Conservation (phyloP, 129 eudicot species). For the Centaurea solstitialis region DNA sequence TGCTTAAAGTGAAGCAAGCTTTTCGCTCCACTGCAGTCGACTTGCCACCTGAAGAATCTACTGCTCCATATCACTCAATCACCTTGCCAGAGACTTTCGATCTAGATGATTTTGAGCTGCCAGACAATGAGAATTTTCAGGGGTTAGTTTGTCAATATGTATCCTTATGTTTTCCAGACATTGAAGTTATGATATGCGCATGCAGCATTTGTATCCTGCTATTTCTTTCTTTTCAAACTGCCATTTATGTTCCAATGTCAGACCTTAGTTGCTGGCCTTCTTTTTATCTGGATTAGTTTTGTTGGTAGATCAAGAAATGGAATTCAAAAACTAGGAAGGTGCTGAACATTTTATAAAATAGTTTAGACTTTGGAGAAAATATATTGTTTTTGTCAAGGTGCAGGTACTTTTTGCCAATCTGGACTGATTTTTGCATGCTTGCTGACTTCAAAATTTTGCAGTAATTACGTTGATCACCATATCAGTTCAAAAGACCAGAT, state of each 20-base stretch:
- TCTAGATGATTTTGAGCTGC: slow-evolving; percentile 97
- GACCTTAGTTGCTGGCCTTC: not conserved
- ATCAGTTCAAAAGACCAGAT: slow-evolving; percentile 95
- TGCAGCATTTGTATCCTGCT: not conserved
- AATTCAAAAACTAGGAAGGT: slow-evolving; percentile 5
- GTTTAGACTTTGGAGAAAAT: not conserved
- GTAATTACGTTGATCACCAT: slow-evolving; percentile 94
- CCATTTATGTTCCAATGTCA: not conserved
- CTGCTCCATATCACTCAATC: slow-evolving; percentile 95
- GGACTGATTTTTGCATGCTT: slow-evolving; percentile 28
- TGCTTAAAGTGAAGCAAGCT: slow-evolving; percentile 95
- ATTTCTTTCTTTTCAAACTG: not conserved
- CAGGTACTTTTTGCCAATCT: slow-evolving; percentile 12
- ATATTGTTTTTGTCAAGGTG: not conserved
- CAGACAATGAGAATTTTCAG: slow-evolving; percentile 77
- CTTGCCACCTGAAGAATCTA: slow-evolving; percentile 95
- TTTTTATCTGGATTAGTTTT: not conserved
- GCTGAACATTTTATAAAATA: not conserved
- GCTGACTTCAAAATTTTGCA: slow-evolving; percentile 42
- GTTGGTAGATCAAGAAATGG: not conserved
- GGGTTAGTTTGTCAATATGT: slow-evolving; percentile 57
- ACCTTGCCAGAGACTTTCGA: slow-evolving; percentile 97
- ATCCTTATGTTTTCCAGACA: not conserved
- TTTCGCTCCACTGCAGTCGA: slow-evolving; percentile 94
- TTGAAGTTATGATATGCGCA: not conserved